Base-by-base conservation (phyloP, 148 eudicot genomes). In the Limonium bicolor region DNA sequence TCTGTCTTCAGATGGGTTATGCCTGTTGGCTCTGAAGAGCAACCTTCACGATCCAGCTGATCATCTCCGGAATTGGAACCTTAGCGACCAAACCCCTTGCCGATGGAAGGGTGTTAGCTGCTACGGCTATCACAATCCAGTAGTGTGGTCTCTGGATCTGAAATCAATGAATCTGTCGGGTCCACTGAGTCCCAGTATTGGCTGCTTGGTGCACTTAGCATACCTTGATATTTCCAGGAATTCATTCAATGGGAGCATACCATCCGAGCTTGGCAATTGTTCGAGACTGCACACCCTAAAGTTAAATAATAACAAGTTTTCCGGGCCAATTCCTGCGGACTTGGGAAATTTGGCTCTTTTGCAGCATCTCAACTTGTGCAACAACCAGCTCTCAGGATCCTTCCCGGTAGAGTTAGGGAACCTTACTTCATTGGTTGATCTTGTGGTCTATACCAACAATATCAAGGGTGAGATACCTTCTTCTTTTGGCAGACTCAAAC, bases 21-120 rank as follows among this genome's bases (percentile, higher is more conserved):
- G 62, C 50, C 88, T 90, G 22, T 17, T 80, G 27, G 76, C 84
- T 55, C 65, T 90, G 25, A 90, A 73, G 63, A 62, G 69, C 36
- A 62, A 41, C 25, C 36, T 84, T 44, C 22, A 20, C 11, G 99
- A 90, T 50, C 41, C 38, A 32, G 56, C 23, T 41, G 69, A 69
- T 46, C 0, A 56, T 49, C 66, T 90, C 54, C 54, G 62, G 3
- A 73, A 62, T 37, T 90, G 99, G 95, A 60, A 71, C 49, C 45
- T 67, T 27, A 45, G 28, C 47, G 88, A 80, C 52, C 34, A 58
- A 37, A 80, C 95, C 29, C 99, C 99, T 4, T 90, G 99, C 61
- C 36, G 42, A 44, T 90, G 99, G 99, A 46, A 9, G 5, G 99
- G 95, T 59, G 99, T 84, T 51, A 63, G 34, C 48, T 90, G 99